Evolutionary conservation across 202 grass and related monocot genomes (phyloP).

Genomic region (Hordeum pubiflorum): DNA sequence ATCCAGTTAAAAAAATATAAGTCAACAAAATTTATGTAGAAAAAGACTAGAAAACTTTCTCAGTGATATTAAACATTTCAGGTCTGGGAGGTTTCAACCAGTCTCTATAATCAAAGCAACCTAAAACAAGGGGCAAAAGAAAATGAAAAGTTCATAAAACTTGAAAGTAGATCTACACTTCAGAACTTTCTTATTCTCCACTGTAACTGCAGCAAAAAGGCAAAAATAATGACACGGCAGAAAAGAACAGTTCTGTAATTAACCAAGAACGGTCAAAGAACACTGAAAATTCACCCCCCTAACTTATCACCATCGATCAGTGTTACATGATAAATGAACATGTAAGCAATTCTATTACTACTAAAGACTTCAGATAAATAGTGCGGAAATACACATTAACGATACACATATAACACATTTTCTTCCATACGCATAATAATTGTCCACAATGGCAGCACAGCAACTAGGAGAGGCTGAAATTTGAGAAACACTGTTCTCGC

Average conservation of each 20-base stretch:
- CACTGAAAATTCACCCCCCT: background rate
- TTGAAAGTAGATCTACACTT: background rate
- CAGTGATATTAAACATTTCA: background rate
- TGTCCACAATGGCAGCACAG: background rate
- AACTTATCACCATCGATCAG: background rate
- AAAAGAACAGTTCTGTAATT: background rate
- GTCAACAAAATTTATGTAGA: background rate
- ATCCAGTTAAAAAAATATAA: background rate
- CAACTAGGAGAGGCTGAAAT: background rate
- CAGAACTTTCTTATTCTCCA: background rate
- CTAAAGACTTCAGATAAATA: background rate
- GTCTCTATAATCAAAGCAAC: background rate
- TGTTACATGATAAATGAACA: background rate
- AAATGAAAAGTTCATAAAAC: background rate
- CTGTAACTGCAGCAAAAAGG: rapidly evolving
- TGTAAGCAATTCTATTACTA: background rate
- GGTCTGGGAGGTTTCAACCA: background rate
- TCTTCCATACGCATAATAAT: background rate
- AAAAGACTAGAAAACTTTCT: background rate
- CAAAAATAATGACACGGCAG: rapidly evolving
- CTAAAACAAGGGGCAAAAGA: background rate
- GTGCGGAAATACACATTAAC: background rate
- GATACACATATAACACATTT: background rate
- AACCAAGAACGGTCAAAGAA: background rate
- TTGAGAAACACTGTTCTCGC: background rate